phyloP scores from a whole-genome alignment of 176 grass and related monocot genomes.

The Poa pratensis region DNA sequence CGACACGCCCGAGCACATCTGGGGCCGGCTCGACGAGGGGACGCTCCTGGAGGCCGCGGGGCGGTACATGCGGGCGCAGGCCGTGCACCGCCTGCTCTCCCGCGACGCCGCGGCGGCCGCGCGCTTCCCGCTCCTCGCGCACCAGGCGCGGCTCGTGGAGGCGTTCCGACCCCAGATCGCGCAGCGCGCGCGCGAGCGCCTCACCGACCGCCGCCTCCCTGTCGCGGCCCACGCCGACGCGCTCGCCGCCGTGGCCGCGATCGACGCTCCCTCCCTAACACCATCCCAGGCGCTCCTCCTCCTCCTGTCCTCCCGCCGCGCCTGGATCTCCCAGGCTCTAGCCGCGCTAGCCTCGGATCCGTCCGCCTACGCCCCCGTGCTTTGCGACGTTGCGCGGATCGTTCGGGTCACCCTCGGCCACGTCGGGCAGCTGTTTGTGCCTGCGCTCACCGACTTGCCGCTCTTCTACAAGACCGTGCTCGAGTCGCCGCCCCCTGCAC shows the following conservation, averaged over 20 bases:
- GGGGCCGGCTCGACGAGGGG: slow-evolving; percentile 92
- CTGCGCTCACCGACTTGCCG: slow-evolving; percentile 79
- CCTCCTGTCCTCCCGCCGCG: slow-evolving; percentile 74
- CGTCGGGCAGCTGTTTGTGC: slow-evolving; percentile 79
- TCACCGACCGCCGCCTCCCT: slow-evolving; percentile 67
- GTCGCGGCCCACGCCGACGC: slow-evolving; percentile 83
- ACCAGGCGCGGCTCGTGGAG: slow-evolving; percentile 93
- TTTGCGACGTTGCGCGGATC: slow-evolving; percentile 75
- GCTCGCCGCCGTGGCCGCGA: slow-evolving; percentile 67
- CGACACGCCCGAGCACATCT: slow-evolving; percentile 99
- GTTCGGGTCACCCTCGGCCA: slow-evolving; percentile 78
- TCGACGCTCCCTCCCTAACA: slow-evolving; percentile 60
- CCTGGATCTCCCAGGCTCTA: slow-evolving; percentile 87
- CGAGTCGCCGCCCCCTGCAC: slow-evolving; percentile 74
- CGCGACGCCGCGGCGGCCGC: slow-evolving; percentile 54
- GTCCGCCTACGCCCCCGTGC: slow-evolving; percentile 59
- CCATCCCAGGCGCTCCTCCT: slow-evolving; percentile 69
- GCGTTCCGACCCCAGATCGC: slow-evolving; percentile 88
- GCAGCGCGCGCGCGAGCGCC: slow-evolving; percentile 75
- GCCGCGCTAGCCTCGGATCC: slow-evolving; percentile 52
- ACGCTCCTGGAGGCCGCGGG: slow-evolving; percentile 87
- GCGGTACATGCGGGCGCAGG: slow-evolving; percentile 74
- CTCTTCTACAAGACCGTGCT: slow-evolving; percentile 92
- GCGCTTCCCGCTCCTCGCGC: slow-evolving; percentile 77
- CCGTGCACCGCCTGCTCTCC: slow-evolving; percentile 72